Base-by-base conservation (phyloP, 2,329 filamentous ascomycete species). In the Xylaria sp. region DNA sequence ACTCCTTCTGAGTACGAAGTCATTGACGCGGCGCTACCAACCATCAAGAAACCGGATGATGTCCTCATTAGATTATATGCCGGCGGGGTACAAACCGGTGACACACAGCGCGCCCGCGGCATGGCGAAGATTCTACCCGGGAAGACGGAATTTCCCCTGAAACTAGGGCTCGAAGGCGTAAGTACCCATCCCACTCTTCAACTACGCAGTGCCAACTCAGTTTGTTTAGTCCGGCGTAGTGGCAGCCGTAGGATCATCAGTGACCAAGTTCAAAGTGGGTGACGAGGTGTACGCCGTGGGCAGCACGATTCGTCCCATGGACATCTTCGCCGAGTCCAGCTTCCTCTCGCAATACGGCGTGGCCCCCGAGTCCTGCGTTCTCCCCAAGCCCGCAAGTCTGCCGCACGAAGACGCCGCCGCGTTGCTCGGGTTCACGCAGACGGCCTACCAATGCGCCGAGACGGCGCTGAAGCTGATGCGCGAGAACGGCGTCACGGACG, bases 271-370 rank as follows among this genome's bases (percentile, higher is more conserved):
- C 65, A 73, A 71, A 56, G 71, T 72, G 13, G 80, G 79, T 64
- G 78, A 81, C 66, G 78, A 77, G 28, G 82, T 84, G 0, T 84
- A 81, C 73, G 81, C 80, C 4, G 63, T 77, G 3, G 73, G 74
- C 31, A 68, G 80, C n/a, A 75, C 78, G 28, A 65, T 62, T 10
- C 83, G 81, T 36, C 83, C 83, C 0, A 72, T 80, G n/a, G 72
- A 80, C 33, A 42, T 71, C 4, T 67, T 70, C 0, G 71, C 70
- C 0, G 69, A 71, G 1, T 62, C 73, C 1, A 81, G 81, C 0
- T 83, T 80, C 72, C 78, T 73, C 26, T 80, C 82, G 33, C 80
- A 85, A 48, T 85, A 84, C 71, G 78, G 75, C 7, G 53, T 85
- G 2, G 71, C 74, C 0, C 72, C 76, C 15, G 81, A 81, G 64